Percentiles rank a stretch among this genome's conserved stretches.
Conservation (phyloP, 2,329 filamentous ascomycete genomes). For the Botryotinia calthae region DNA sequence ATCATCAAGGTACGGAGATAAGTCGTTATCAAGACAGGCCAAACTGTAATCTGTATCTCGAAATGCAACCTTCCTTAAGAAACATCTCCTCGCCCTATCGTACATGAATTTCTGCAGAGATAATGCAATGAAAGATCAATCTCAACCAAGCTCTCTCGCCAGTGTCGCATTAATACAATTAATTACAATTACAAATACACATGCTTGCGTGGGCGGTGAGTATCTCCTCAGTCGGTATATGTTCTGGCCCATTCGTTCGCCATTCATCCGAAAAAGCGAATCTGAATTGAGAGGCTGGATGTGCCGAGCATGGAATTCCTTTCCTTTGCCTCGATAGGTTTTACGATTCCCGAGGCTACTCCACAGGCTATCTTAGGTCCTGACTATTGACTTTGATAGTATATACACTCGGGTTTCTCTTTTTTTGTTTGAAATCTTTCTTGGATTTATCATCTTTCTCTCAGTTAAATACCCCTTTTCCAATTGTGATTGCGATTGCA, state of each 20-base stretch:
- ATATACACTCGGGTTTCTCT: not conserved
- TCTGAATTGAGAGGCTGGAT: conserved; percentile 3
- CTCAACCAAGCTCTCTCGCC: not conserved
- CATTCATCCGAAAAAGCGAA: conserved; percentile 22
- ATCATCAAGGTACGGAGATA: not conserved
- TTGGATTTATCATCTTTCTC: not conserved
- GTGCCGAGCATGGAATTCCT: conserved; percentile 11
- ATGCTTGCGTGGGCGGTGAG: not conserved
- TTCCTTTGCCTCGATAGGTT: not conserved
- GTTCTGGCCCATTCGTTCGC: conserved; percentile 15
- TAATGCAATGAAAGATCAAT: not conserved
- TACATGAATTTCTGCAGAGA: not conserved
- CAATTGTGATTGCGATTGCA: not conserved
- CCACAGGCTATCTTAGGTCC: not conserved
- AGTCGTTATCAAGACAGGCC: not conserved
- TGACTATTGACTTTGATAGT: not conserved
- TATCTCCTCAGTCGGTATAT: not conserved
- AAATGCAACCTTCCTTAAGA: not conserved
- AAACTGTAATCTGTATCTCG: not conserved
- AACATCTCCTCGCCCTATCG: not conserved
- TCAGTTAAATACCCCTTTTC: not conserved
- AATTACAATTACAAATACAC: not conserved
- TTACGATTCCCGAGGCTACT: conserved; percentile 10
- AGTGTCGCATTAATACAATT: not conserved
- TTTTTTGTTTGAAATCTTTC: not conserved